phyloP scores from a whole-genome alignment of 1,139 yeast species.

The Zygoascus sp. region DNA sequence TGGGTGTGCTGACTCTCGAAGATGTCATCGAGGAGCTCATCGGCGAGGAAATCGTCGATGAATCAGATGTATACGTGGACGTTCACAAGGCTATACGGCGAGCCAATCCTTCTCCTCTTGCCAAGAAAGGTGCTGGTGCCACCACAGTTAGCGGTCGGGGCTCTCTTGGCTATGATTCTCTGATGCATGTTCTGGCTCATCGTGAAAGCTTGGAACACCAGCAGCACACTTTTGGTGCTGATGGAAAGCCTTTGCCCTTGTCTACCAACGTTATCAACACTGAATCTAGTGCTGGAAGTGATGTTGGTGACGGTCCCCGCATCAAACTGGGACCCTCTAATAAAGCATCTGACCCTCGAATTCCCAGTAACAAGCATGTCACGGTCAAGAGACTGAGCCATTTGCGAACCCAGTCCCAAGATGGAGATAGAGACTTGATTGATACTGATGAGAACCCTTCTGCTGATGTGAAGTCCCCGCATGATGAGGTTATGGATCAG shows the following conservation, averaged over 20 bases:
- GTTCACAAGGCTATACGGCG: conserved; percentile 77
- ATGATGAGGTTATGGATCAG: conserved; percentile 8
- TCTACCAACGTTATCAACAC: conserved; percentile 4
- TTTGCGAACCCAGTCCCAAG: not conserved
- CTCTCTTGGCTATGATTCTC: conserved; percentile 11
- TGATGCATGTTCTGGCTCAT: conserved; percentile 2
- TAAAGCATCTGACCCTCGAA: conserved; percentile 77
- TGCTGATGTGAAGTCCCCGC: not conserved
- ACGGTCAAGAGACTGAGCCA: conserved; percentile 34
- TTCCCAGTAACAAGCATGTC: conserved; percentile 55
- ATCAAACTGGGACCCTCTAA: conserved; percentile 45
- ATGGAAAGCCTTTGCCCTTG: not conserved
- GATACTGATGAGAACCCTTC: not conserved
- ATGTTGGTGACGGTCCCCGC: conserved; percentile 16
- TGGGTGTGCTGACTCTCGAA: conserved; percentile 89
- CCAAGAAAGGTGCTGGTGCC: conserved; percentile 39
- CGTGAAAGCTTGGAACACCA: conserved; percentile 2
- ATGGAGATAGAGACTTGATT: not conserved
- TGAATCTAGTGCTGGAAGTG: not conserved
- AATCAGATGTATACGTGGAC: conserved; percentile 91
- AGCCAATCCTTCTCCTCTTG: conserved; percentile 78
- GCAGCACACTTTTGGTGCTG: not conserved
- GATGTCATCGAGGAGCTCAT: conserved; percentile 96
- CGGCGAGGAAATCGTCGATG: conserved; percentile 97
- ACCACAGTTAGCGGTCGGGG: not conserved